These are phyloP conservation scores for Bolboschoenus planiculmis DNA, from an alignment of 176 grass and related monocot species.

Conservation along the genomic window DNA sequence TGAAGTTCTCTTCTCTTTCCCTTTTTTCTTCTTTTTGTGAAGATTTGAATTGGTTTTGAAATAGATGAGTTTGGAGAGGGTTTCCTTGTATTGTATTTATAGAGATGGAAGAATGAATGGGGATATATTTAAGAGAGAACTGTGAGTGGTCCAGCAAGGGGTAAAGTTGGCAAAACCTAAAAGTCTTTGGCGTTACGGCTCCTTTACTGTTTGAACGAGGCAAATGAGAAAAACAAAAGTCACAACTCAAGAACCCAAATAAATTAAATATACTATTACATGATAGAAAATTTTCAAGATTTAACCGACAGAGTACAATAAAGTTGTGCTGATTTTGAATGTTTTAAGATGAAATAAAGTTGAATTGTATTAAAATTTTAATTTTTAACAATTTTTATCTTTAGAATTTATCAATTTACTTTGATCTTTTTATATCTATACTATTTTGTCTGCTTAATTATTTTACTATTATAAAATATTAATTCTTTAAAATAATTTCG, in stretches of 20 bases:
- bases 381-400: not conserved
- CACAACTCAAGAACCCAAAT: not conserved
- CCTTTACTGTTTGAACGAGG: not conserved
- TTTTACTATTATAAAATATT: not conserved
- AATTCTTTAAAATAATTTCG: not conserved
- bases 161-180: too few relatives aligned
- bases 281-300: not conserved
- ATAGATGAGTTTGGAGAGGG: not conserved
- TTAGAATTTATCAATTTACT: not conserved
- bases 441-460: not conserved
- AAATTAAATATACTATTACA: not conserved
- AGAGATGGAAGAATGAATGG: not conserved
- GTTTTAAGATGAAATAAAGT: not conserved
- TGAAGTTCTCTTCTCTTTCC: not conserved
- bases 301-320: not conserved
- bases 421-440: not conserved
- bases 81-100: not conserved
- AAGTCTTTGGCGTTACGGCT: not conserved
- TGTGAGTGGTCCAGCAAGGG: not conserved
- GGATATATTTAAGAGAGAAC: not conserved
- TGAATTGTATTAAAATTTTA: not conserved
- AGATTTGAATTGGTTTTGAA: conserved; percentile 6
- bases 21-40: not conserved
- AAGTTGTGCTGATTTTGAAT: not conserved
- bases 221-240: not conserved